phyloP scores from a whole-genome alignment of 305 asterid genomes.

The Withania somnifera region DNA sequence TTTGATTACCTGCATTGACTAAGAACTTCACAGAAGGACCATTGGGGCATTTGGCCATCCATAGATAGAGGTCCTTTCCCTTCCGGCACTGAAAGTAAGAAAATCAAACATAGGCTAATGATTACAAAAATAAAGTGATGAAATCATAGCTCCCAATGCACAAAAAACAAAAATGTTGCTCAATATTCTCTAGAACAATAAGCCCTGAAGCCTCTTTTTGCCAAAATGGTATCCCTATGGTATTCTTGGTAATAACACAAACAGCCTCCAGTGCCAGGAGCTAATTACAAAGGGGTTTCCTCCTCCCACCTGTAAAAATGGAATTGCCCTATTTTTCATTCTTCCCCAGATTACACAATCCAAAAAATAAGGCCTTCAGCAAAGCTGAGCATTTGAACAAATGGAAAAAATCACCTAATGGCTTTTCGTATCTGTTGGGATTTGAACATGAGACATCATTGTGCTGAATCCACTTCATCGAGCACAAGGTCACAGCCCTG shows the following conservation, averaged over 20 bases:
- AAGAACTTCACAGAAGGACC: slow-evolving; percentile 40
- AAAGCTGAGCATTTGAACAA: not conserved
- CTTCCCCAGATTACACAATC: not conserved
- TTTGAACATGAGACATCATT: too few species aligned
- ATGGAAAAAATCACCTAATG: too few species aligned
- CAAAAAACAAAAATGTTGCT: not conserved
- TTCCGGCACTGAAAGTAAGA: slow-evolving; percentile 70
- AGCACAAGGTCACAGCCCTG: too few species aligned
- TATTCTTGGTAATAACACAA: not conserved
- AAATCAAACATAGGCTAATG: not conserved
- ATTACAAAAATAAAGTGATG: not conserved
- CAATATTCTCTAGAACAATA: not conserved
- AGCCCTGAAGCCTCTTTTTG: not conserved
- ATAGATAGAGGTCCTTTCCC: slow-evolving; percentile 37
- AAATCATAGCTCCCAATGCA: not conserved
- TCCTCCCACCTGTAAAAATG: not conserved
- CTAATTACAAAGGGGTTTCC: not conserved
- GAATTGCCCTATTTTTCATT: not conserved
- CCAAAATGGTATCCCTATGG: not conserved
- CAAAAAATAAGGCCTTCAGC: not conserved
- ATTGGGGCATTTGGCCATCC: slow-evolving; percentile 40
- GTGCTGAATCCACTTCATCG: too few species aligned
- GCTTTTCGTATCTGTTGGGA: too few species aligned
- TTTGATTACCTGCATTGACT: slow-evolving; percentile 29
- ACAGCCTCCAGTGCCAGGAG: not conserved